Evolutionary conservation across 1,284 basidiomycete genomes (phyloP).

Genomic region (Apiotrichum laibachii): DNA sequence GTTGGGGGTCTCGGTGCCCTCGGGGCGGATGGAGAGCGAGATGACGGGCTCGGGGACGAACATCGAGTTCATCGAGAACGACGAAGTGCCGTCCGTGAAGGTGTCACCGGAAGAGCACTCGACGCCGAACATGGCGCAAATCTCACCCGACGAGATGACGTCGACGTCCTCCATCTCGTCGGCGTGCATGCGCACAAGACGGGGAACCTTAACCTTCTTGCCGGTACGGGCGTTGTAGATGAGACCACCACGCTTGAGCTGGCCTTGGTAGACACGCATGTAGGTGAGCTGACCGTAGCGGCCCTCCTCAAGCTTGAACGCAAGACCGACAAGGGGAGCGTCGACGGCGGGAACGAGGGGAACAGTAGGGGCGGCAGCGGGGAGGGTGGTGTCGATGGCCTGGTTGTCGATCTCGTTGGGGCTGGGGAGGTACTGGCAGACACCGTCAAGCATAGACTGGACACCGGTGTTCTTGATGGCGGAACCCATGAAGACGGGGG

Average conservation of each 20-base stretch:
- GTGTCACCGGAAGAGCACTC: slow-evolving; percentile 99
- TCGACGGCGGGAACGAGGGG: slow-evolving; percentile 73
- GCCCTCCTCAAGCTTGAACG: slow-evolving; percentile 99
- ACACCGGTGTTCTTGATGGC: slow-evolving; percentile 98
- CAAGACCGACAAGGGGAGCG: slow-evolving; percentile 87
- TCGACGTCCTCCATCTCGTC: slow-evolving; percentile 99
- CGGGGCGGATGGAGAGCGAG: slow-evolving; percentile 87
- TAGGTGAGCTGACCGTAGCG: slow-evolving; percentile 97
- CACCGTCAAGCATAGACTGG: slow-evolving; percentile 89
- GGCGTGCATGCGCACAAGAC: slow-evolving; percentile 95
- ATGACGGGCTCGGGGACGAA: slow-evolving; percentile 98
- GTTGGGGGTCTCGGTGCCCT: slow-evolving; percentile 88
- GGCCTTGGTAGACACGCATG: slow-evolving; percentile 98
- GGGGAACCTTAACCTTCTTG: slow-evolving; percentile 97
- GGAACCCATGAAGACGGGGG: slow-evolving; percentile 94
- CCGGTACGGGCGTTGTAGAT: slow-evolving; percentile 94
- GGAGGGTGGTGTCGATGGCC: slow-evolving; percentile 78
- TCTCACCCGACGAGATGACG: slow-evolving; percentile 94
- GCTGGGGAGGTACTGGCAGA: slow-evolving; percentile 91
- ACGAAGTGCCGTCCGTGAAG: slow-evolving; percentile 87
- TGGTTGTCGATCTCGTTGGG: slow-evolving; percentile 76
- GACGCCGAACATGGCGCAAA: slow-evolving; percentile 98
- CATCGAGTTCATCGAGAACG: slow-evolving; percentile 95
- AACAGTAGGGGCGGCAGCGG: slow-evolving; percentile 65
- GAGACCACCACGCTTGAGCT: slow-evolving; percentile 74